phyloP scores from a whole-genome alignment of 305 asterid genomes.

The Fraxinus floribunda region DNA sequence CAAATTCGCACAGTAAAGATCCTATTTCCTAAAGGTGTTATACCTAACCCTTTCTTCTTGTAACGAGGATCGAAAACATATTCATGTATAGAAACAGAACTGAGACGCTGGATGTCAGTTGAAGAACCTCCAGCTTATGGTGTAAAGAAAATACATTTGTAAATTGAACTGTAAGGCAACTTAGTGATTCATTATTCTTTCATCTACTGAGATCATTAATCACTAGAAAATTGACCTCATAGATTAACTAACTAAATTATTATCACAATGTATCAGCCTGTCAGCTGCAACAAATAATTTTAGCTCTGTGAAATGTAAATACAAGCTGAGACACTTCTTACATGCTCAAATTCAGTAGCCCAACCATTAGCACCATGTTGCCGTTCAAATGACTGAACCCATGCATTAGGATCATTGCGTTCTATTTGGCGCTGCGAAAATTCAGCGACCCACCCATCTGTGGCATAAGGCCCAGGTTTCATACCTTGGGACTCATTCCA shows the following conservation, averaged over 20 bases:
- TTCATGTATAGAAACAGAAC: background rate
- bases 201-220: background rate
- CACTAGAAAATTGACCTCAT: background rate
- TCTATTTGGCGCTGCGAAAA: constrained; percentile 58
- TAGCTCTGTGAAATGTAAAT: background rate
- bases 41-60: background rate
- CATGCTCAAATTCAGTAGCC: constrained; percentile 98
- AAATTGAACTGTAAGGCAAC: background rate
- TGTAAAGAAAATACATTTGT: background rate
- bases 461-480: constrained; percentile 56
- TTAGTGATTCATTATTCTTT: background rate
- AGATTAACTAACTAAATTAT: constrained; percentile 14
- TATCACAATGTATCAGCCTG: constrained; percentile 10
- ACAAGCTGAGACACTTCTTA: constrained; percentile 41
- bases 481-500: constrained; percentile 91
- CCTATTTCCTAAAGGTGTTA: background rate
- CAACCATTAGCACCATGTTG: constrained; percentile 91
- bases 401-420: constrained; percentile 69
- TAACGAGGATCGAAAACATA: background rate
- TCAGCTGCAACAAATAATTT: constrained; percentile 23
- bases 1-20: background rate
- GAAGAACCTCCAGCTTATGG: background rate
- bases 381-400: constrained; percentile 93
- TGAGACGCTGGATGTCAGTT: background rate
- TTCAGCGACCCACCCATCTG: constrained; percentile 89